Conservation (phyloP, 352 stramenopile genomes). For the Plasmopara muralis region DNA sequence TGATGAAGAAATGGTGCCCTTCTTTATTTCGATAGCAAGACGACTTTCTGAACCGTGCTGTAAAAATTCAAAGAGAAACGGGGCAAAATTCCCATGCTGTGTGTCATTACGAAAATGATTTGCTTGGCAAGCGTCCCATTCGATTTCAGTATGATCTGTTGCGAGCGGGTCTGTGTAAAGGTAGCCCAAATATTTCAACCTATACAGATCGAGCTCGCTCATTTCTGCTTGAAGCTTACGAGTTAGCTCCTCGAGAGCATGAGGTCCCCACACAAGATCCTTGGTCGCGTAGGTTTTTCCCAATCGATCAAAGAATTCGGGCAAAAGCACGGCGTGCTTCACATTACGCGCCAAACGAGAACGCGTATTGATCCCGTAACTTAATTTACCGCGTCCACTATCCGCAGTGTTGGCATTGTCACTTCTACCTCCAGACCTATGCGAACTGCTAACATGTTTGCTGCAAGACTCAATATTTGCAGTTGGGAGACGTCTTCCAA, state of each 20-base stretch:
- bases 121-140: constrained; percentile 33
- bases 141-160: constrained; percentile 42
- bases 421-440: constrained; percentile 39
- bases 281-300: constrained; percentile 71
- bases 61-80: constrained; percentile 71
- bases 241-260: constrained; percentile 69
- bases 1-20: constrained; percentile 70
- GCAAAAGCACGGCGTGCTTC: constrained; percentile 77
- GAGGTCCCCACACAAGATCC: constrained; percentile 72
- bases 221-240: constrained; percentile 66
- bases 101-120: constrained; percentile 20
- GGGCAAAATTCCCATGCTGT: constrained; percentile 45
- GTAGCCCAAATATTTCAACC: constrained; percentile 76
- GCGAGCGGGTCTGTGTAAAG: constrained; percentile 74
- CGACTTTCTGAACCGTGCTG: constrained; percentile 57
- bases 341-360: constrained; percentile 61
- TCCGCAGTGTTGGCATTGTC: constrained; percentile 66
- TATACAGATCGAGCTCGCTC: constrained; percentile 63
- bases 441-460: constrained; percentile 32
- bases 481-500: constrained; percentile 61
- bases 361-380: constrained; percentile 68
- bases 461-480: constrained; percentile 37
- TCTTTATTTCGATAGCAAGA: constrained; percentile 60
- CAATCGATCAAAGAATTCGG: constrained; percentile 83
- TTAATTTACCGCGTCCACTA: constrained; percentile 62